These are phyloP conservation scores for Annulohypoxylon truncatum DNA, from an alignment of 2,329 filamentous ascomycete species.

Conservation along the genomic window DNA sequence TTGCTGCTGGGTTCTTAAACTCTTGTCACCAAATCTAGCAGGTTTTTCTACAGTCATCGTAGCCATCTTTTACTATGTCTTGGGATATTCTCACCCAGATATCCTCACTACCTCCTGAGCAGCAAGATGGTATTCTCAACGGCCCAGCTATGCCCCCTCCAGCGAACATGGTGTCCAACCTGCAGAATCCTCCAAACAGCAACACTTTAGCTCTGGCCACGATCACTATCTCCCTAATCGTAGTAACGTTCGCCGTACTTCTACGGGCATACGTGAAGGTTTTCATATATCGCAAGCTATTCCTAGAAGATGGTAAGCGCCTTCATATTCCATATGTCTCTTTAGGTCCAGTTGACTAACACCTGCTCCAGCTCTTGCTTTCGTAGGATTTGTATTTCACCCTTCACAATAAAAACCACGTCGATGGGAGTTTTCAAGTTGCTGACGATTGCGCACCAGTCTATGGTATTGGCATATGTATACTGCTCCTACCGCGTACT, in stretches of 20 bases:
- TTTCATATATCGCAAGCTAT: neutral
- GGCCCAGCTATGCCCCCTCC: neutral
- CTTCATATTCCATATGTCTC: neutral
- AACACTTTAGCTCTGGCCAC: neutral
- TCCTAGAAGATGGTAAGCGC: neutral
- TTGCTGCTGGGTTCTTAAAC: neutral
- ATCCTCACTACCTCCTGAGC: neutral
- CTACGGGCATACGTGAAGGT: constrained; percentile 4
- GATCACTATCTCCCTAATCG: neutral
- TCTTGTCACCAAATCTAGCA: neutral
- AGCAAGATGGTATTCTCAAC: neutral
- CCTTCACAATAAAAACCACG: neutral
- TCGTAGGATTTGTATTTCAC: constrained; percentile 1
- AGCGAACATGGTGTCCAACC: neutral
- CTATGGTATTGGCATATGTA: neutral
- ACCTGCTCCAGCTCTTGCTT: neutral
- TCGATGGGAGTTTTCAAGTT: neutral
- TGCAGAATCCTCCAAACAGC: neutral
- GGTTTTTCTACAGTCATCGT: no score
- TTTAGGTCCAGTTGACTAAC: neutral
- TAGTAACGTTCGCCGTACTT: neutral
- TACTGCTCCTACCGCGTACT: neutral
- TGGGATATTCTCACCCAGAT: neutral
- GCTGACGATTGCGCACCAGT: neutral
- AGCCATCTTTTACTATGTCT: neutral